Conservation (phyloP, 2,329 filamentous ascomycete genomes). For the Microdochium trichocladiopsis region DNA sequence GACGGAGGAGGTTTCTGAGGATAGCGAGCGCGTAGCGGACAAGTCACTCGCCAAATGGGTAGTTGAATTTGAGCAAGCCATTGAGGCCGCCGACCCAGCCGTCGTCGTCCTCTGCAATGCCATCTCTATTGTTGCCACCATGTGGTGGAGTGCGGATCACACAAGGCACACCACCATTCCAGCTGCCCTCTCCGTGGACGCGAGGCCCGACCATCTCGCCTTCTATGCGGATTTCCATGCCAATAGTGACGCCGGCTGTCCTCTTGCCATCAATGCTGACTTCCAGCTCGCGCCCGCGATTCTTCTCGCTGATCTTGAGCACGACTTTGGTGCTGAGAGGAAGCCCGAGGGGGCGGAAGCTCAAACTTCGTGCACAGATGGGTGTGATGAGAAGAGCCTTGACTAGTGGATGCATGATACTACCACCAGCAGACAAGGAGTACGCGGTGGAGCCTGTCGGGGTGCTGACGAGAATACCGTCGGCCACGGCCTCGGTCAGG, state of each 20-base stretch:
- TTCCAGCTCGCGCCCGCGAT: conserved; percentile 68
- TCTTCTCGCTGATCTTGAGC: conserved; percentile 73
- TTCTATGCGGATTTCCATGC: conserved; percentile 81
- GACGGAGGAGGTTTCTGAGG: too few relatives aligned
- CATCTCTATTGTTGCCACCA: conserved; percentile 28
- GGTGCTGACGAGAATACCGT: conserved; percentile 90
- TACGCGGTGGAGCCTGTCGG: conserved; percentile 96
- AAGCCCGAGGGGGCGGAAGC: conserved; percentile 84
- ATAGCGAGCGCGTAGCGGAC: too few relatives aligned
- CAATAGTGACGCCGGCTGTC: conserved; percentile 60
- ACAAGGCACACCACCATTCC: conserved; percentile 81
- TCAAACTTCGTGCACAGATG: conserved; percentile 87
- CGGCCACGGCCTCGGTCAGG: conserved; percentile 87
- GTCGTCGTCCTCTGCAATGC: conserved; percentile 61
- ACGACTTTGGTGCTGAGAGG: conserved; percentile 81
- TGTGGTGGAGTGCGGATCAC: conserved; percentile 61
- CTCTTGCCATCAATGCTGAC: conserved; percentile 74
- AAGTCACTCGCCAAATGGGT: conserved; percentile 78
- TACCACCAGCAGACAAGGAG: conserved; percentile 84
- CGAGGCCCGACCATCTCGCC: conserved; percentile 67
- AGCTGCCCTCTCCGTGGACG: conserved; percentile 27
- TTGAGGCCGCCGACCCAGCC: conserved; percentile 96
- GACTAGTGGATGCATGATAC: conserved; percentile 90
- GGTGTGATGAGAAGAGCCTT: conserved; percentile 84
- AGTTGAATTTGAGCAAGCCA: conserved; percentile 91